Evolutionary conservation across 352 stramenopile species (phyloP).

Genomic region (Pythium sp.): DNA sequence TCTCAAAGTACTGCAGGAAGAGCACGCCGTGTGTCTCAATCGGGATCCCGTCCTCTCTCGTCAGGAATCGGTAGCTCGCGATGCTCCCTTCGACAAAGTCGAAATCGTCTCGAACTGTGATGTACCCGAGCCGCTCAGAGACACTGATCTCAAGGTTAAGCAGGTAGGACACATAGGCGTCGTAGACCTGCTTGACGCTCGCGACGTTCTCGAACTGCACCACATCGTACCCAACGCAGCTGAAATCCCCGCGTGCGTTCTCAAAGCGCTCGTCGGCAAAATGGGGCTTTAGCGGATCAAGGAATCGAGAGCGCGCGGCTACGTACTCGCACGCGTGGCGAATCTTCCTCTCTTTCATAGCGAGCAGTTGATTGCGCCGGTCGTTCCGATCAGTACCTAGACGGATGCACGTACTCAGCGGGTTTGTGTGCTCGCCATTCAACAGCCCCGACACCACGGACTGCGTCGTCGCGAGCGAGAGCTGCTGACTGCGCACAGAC

Average conservation of each 20-base stretch:
- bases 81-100: conserved; percentile 22
- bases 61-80: conserved; percentile 28
- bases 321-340: conserved; percentile 33
- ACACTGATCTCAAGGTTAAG: conserved; percentile 44
- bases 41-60: neutral
- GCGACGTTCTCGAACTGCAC: conserved; percentile 27
- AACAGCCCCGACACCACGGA: conserved; percentile 38
- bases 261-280: conserved; percentile 40
- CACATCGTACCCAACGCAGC: conserved; percentile 39
- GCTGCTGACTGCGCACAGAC: conserved; percentile 30
- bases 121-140: conserved; percentile 20
- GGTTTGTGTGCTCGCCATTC: conserved; percentile 15
- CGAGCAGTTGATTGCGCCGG: conserved; percentile 26
- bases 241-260: conserved; percentile 38
- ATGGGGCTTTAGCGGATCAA: conserved; percentile 34
- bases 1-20: neutral
- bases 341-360: conserved; percentile 36
- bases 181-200: conserved; percentile 34
- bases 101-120: conserved; percentile 22
- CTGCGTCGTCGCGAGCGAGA: conserved; percentile 32
- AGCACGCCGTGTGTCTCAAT: neutral
- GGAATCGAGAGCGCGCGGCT: conserved; percentile 39
- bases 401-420: conserved; percentile 43
- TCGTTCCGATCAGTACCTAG: conserved; percentile 28
- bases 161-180: conserved; percentile 33